Conservation (phyloP, 192 early-diverging fungal species). For the Coemansia sp. region DNA sequence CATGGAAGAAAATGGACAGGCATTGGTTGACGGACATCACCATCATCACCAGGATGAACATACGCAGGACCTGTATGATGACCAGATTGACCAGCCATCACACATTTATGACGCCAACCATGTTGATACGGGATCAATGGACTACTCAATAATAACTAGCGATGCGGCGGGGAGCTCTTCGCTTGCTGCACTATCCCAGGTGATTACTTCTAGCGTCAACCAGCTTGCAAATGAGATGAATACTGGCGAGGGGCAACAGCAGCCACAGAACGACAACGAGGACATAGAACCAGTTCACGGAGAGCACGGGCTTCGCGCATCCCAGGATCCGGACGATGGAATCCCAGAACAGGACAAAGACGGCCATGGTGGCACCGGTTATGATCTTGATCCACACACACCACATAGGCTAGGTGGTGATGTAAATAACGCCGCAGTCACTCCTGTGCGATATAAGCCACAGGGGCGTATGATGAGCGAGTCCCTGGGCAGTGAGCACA, state of each 20-base stretch:
- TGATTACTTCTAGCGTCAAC: slow-evolving; percentile 36
- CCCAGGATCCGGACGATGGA: not conserved
- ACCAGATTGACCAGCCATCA: slow-evolving; percentile 15
- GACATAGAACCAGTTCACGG: not conserved
- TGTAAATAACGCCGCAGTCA: slow-evolving; percentile 1
- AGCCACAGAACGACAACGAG: slow-evolving; percentile 2
- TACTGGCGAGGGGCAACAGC: not conserved
- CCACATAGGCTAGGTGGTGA: slow-evolving; percentile 4
- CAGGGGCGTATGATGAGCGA: slow-evolving; percentile 17
- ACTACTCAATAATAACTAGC: slow-evolving; percentile 34
- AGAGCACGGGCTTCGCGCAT: slow-evolving; percentile 9
- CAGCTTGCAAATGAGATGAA: slow-evolving; percentile 18
- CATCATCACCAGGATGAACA: slow-evolving; percentile 12
- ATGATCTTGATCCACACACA: slow-evolving; percentile 11
- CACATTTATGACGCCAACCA: slow-evolving; percentile 32
- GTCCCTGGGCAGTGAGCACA: slow-evolving; percentile 6
- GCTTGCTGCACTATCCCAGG: slow-evolving; percentile 39
- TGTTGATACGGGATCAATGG: slow-evolving; percentile 26
- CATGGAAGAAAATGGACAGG: slow-evolving; percentile 18
- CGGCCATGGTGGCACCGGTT: slow-evolving; percentile 1
- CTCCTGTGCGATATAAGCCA: slow-evolving; percentile 21
- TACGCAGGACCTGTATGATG: slow-evolving; percentile 27
- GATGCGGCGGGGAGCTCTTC: slow-evolving; percentile 33
- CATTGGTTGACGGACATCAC: slow-evolving; percentile 6
- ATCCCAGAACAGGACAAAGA: slow-evolving; percentile 10